Evolutionary conservation across 2,329 filamentous ascomycete species (phyloP).

Genomic region (Aspergillus awamori): DNA sequence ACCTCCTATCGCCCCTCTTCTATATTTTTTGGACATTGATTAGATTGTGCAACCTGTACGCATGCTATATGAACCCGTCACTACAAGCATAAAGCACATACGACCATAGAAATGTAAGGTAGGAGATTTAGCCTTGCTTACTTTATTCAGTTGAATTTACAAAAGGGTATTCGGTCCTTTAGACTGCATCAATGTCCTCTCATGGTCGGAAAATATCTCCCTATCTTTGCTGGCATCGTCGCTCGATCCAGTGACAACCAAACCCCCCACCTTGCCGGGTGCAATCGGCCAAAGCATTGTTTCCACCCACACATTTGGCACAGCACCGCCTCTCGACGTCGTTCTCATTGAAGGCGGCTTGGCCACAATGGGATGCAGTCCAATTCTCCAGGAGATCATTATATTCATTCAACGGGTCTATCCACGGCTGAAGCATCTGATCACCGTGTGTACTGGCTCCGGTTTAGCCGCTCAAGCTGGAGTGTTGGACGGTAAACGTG

Average conservation of each 20-base stretch:
- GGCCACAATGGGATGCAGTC: constrained; percentile 45
- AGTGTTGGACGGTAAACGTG: constrained; percentile 61
- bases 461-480: constrained; percentile 62
- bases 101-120: no score
- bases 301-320: constrained; percentile 59
- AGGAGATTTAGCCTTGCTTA: no score
- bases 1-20: no score
- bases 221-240: no score
- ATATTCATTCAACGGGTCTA: constrained; percentile 52
- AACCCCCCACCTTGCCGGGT: constrained; percentile 26
- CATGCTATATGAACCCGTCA: no score
- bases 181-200: no score
- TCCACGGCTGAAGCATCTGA: constrained; percentile 56
- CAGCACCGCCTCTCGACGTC: constrained; percentile 60
- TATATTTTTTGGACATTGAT: no score
- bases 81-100: no score
- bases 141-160: no score
- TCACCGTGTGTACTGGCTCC: constrained; percentile 70
- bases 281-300: constrained; percentile 41
- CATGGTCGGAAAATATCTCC: no score
- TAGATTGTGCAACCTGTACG: no score
- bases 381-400: constrained; percentile 40
- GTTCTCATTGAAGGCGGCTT: constrained; percentile 67
- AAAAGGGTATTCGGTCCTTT: no score
- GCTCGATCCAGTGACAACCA: constrained; percentile 17